A percentile compares a stretch with the other conserved stretches of the same genome.
These are phyloP conservation scores for Debaryomyces hansenii DNA, from an alignment of 805 yeast species.

Conservation along the genomic window DNA sequence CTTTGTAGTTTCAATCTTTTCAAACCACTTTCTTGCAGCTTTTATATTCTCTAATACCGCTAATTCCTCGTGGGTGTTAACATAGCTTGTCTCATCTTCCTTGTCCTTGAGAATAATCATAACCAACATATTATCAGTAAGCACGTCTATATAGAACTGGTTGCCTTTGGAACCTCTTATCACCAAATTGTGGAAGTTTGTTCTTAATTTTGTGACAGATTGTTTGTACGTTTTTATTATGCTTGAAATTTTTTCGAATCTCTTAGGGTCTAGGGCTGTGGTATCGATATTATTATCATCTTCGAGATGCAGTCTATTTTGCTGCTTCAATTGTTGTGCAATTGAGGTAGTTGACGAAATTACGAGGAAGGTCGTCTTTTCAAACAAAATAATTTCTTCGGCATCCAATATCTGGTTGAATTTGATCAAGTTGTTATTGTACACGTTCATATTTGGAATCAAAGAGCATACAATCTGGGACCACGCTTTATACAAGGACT, in stretches of 20 bases:
- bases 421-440: constrained; percentile 72
- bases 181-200: constrained; percentile 77
- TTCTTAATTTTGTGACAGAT: constrained; percentile 80
- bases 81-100: constrained; percentile 12
- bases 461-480: constrained; percentile 91
- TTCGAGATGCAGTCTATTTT: constrained; percentile 4
- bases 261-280: constrained; percentile 70
- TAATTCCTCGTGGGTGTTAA: constrained; percentile 41
- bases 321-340: constrained; percentile 20
- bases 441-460: constrained; percentile 84
- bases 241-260: constrained; percentile 92
- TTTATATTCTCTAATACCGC: constrained; percentile 56
- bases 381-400: constrained; percentile 87
- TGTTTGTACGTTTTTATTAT: constrained; percentile 94
- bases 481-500: constrained; percentile 95
- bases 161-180: constrained; percentile 57
- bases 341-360: constrained; percentile 59
- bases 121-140: constrained; percentile 61
- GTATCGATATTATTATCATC: constrained; percentile 1
- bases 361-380: constrained; percentile 86
- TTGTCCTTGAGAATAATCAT: constrained; percentile 57
- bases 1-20: constrained; percentile 33
- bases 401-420: constrained; percentile 78
- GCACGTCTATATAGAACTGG: constrained; percentile 51
- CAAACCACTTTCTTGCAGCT: constrained; percentile 57